These are phyloP conservation scores for Gryganskiella cystojenkinii DNA, from an alignment of 192 early-diverging fungal genomes.

Conservation along the genomic window DNA sequence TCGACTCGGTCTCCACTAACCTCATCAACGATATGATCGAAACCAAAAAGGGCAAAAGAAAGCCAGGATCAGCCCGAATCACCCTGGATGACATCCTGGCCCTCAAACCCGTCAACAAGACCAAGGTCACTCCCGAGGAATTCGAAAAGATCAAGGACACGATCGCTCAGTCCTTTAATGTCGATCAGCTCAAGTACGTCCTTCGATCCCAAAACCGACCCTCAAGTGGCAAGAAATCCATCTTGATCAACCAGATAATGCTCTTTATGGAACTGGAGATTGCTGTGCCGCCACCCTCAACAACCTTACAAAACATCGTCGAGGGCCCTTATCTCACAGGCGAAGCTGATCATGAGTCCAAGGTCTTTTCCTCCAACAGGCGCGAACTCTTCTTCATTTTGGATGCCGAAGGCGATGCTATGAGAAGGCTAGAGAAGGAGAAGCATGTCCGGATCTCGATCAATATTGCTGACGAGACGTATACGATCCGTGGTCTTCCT, in stretches of 20 bases:
- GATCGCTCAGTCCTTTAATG: constrained; percentile 34
- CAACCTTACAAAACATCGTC: constrained; percentile 7
- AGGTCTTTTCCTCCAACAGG: constrained; percentile 33
- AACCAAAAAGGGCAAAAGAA: neutral
- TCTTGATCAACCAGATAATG: constrained; percentile 45
- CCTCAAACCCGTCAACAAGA: constrained; percentile 17
- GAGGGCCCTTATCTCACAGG: constrained; percentile 26
- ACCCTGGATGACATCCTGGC: constrained; percentile 40
- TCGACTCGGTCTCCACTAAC: constrained; percentile 31
- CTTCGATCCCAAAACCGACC: constrained; percentile 22
- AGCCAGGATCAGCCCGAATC: constrained; percentile 6
- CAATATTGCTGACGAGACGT: constrained; percentile 41
- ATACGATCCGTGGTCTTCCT: constrained; percentile 23
- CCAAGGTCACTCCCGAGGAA: constrained; percentile 19
- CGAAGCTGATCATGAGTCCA: constrained; percentile 10
- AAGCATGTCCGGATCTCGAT: constrained; percentile 40
- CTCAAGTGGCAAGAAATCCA: constrained; percentile 22
- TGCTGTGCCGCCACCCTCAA: constrained; percentile 2
- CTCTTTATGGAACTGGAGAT: constrained; percentile 36
- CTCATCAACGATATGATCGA: constrained; percentile 34
- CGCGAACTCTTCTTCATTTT: constrained; percentile 45
- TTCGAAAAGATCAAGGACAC: constrained; percentile 37
- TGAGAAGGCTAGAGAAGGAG: constrained; percentile 32
- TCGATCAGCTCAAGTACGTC: constrained; percentile 32
- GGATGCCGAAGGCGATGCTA: constrained; percentile 30